phyloP scores from a whole-genome alignment of 306 rosid species.

The Quercus gilva region DNA sequence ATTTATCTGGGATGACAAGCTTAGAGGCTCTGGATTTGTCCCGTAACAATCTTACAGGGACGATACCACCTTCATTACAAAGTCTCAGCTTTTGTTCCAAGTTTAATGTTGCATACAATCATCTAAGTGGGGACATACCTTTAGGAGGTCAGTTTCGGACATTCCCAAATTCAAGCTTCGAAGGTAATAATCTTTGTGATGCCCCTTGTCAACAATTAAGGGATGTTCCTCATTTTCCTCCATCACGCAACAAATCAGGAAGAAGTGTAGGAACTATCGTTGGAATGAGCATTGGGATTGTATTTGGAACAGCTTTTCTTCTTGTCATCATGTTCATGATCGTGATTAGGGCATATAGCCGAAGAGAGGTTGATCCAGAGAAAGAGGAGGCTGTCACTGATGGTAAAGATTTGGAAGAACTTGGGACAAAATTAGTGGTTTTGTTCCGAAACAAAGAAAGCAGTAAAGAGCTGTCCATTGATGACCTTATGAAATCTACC shows the following conservation, averaged over 20 bases:
- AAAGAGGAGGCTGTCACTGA: slow-evolving; percentile 16
- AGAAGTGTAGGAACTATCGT: slow-evolving; percentile 12
- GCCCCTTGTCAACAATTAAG: slow-evolving; percentile 8
- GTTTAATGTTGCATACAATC: slow-evolving; percentile 50
- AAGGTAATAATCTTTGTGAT: slow-evolving; percentile 42
- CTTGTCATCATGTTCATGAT: slow-evolving; percentile 21
- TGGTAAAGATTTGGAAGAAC: slow-evolving; percentile 24
- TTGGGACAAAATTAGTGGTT: slow-evolving; percentile 32
- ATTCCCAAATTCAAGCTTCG: slow-evolving; percentile 51
- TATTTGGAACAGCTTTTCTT: slow-evolving; percentile 17
- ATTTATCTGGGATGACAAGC: slow-evolving; percentile 32
- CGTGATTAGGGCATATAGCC: slow-evolving; percentile 19
- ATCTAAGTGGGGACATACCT: slow-evolving; percentile 46
- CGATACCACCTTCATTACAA: slow-evolving; percentile 33
- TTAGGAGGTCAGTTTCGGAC: slow-evolving; percentile 42
- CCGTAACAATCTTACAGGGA: slow-evolving; percentile 42
- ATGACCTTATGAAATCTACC: slow-evolving; percentile 52
- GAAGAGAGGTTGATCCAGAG: slow-evolving; percentile 37
- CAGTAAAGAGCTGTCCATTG: slow-evolving; percentile 33
- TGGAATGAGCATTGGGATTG: slow-evolving; percentile 33
- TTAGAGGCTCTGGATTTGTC: slow-evolving; percentile 58
- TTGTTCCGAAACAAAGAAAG: slow-evolving; percentile 34
- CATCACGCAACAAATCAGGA: background rate
- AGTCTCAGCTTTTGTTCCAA: slow-evolving; percentile 44
- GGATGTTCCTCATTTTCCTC: background rate